These are phyloP conservation scores for Suillus alpinus DNA, from an alignment of 768 basidiomycete species.

Conservation along the genomic window DNA sequence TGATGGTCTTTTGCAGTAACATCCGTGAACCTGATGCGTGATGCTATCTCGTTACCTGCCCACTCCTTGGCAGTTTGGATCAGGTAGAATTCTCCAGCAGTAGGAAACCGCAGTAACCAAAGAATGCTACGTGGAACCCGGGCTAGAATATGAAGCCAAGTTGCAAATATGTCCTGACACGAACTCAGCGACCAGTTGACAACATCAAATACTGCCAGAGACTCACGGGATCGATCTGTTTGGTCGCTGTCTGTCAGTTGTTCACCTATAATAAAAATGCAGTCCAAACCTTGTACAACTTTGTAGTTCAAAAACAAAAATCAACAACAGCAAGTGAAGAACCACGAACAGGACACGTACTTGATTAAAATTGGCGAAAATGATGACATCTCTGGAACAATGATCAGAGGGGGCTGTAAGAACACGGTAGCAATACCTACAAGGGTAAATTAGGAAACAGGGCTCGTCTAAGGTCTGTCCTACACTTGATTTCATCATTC, in stretches of 20 bases:
- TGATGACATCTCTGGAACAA: conserved; percentile 35
- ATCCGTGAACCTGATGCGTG: conserved; percentile 47
- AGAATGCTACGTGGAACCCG: conserved; percentile 45
- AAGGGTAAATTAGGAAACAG: conserved; percentile 44
- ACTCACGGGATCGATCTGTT: conserved; percentile 36
- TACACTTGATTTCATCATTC: conserved; percentile 37
- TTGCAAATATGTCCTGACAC: conserved; percentile 38
- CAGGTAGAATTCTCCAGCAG: conserved; percentile 44
- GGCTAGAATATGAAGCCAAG: conserved; percentile 47
- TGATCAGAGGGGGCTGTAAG: neutral
- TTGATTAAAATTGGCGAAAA: conserved; percentile 57
- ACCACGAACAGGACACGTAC: conserved; percentile 19
- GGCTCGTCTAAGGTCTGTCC: conserved; percentile 33
- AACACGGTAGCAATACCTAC: conserved; percentile 22
- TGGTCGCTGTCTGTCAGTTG: neutral
- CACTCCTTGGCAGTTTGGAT: conserved; percentile 39
- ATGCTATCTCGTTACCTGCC: conserved; percentile 45
- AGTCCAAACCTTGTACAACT: conserved; percentile 43
- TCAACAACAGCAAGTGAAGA: neutral
- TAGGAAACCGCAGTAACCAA: conserved; percentile 53
- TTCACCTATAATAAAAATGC: neutral
- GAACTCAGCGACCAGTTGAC: conserved; percentile 6
- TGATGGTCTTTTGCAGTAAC: conserved; percentile 46
- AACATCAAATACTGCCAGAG: neutral
- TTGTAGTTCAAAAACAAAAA: conserved; percentile 9